phyloP scores from a whole-genome alignment of 805 yeast species.

The Candida oleophila region DNA sequence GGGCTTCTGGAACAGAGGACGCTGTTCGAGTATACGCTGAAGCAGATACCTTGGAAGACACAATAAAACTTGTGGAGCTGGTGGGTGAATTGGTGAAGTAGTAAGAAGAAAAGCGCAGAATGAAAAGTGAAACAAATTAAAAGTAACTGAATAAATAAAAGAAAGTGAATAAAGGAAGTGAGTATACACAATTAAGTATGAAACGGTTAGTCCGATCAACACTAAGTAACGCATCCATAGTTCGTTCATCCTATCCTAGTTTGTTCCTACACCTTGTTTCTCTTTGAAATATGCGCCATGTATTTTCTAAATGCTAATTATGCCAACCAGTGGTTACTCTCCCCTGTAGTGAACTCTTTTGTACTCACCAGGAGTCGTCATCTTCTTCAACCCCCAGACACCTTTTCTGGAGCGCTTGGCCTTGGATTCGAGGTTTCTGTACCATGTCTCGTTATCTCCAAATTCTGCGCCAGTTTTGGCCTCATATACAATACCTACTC shows the following conservation, averaged over 20 bases:
- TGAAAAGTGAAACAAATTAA: no score
- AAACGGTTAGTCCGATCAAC: no score
- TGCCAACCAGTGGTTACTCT: neutral
- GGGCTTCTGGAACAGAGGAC: conserved; percentile 98
- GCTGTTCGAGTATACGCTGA: conserved; percentile 96
- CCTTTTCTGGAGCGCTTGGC: conserved; percentile 64
- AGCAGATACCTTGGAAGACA: conserved; percentile 49
- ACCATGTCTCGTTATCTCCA: conserved; percentile 68
- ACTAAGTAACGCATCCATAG: no score
- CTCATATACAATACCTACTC: conserved; percentile 87
- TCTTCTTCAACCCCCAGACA: conserved; percentile 60
- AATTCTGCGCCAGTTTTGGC: conserved; percentile 80
- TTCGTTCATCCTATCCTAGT: no score
- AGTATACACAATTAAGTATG: no score
- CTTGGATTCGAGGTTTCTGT: conserved; percentile 54
- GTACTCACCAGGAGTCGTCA: conserved; percentile 76
- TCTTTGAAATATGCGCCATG: no score
- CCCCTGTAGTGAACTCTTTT: conserved; percentile 44
- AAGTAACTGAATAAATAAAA: no score
- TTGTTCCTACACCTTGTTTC: no score
- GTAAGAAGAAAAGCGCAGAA: no score
- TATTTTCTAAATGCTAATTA: neutral
- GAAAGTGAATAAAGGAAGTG: no score
- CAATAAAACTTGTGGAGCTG: conserved; percentile 25
- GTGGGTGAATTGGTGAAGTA: conserved; percentile 28